These are phyloP conservation scores for Podaxis carcinomalis DNA, from an alignment of 768 basidiomycete species.

Conservation along the genomic window DNA sequence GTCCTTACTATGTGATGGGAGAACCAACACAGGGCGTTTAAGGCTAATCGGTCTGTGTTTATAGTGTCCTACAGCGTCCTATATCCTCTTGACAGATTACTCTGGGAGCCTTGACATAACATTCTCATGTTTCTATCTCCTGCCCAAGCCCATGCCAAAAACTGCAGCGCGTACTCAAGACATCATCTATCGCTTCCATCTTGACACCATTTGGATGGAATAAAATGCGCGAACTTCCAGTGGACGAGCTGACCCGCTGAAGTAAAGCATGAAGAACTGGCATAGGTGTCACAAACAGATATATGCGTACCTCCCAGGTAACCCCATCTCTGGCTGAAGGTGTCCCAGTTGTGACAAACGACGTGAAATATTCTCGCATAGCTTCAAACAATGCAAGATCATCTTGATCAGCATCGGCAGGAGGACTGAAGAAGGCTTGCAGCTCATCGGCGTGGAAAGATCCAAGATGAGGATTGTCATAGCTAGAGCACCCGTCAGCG, in stretches of 20 bases:
- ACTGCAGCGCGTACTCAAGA: slow-evolving; percentile 20
- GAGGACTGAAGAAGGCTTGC: slow-evolving; percentile 29
- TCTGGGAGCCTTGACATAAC: neutral
- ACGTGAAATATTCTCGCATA: slow-evolving; percentile 37
- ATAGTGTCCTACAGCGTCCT: neutral
- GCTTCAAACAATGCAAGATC: slow-evolving; percentile 28
- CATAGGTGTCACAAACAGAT: neutral
- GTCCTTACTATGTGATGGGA: too few species aligned
- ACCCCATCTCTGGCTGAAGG: slow-evolving; percentile 21
- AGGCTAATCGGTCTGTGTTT: neutral
- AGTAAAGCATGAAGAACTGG: neutral
- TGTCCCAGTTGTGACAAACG: slow-evolving; percentile 30
- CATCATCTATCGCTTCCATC: slow-evolving; percentile 20
- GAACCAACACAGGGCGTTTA: neutral
- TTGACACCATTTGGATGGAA: slow-evolving; percentile 24
- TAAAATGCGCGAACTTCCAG: slow-evolving; percentile 25
- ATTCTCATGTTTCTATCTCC: slow-evolving; percentile 18
- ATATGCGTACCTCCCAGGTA: slow-evolving; percentile 26
- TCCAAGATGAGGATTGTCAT: slow-evolving; percentile 35
- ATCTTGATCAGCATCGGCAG: slow-evolving; percentile 20
- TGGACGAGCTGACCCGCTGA: slow-evolving; percentile 17
- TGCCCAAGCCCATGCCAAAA: slow-evolving; percentile 27
- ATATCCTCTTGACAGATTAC: neutral
- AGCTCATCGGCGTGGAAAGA: slow-evolving; percentile 35
- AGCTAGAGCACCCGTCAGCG: slow-evolving; percentile 19